These are phyloP conservation scores for Physocladia obscura DNA, from an alignment of 192 early-diverging fungal genomes.

Conservation along the genomic window DNA sequence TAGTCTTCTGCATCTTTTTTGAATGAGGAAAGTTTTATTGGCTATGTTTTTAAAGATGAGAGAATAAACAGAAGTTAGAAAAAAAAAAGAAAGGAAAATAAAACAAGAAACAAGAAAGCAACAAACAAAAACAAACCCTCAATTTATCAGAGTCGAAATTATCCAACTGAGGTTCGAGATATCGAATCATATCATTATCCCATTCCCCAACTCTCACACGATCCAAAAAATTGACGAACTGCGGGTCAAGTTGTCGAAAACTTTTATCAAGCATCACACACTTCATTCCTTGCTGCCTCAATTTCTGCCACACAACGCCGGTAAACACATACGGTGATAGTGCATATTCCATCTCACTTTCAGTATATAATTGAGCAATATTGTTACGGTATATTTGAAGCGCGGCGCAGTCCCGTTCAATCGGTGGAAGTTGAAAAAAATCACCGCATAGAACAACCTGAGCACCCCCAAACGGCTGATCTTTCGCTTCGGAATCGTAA, in stretches of 20 bases:
- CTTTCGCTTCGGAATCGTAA: neutral
- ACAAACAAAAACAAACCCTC: conserved; percentile 4
- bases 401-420: conserved; percentile 15
- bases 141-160: neutral
- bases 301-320: conserved; percentile 27
- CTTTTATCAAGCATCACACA: conserved; percentile 35
- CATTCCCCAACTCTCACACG: conserved; percentile 39
- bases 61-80: neutral
- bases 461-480: conserved; percentile 42
- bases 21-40: too few relatives aligned
- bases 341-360: neutral
- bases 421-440: conserved; percentile 53
- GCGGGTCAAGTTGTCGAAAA: conserved; percentile 42
- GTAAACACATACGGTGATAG: conserved; percentile 36
- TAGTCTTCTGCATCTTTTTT: too few relatives aligned
- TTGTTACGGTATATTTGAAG: neutral
- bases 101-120: neutral
- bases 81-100: neutral
- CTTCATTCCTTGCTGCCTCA: conserved; percentile 33
- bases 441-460: conserved; percentile 53
- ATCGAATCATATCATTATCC: conserved; percentile 21
- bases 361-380: neutral
- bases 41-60: too few relatives aligned
- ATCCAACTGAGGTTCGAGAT: conserved; percentile 1
- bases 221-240: conserved; percentile 42